phyloP scores from a whole-genome alignment of 129 eudicot species.

The Flaveria bidentis region DNA sequence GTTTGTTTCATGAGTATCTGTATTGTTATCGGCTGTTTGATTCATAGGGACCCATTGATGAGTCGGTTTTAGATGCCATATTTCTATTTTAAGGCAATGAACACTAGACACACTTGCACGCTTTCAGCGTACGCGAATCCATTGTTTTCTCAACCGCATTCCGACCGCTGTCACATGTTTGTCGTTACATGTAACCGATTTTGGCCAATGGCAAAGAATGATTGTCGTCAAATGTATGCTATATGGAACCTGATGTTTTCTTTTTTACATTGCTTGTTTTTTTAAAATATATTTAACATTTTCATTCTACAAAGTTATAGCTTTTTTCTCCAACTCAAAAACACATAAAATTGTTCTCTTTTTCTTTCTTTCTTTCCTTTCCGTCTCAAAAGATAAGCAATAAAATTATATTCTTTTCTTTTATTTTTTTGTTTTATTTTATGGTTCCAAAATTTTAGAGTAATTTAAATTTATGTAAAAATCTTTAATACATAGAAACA shows the following conservation, averaged over 20 bases:
- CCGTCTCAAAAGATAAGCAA: no score
- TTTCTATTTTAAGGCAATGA: slow-evolving; percentile 37
- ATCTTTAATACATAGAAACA: no score
- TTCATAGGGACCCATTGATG: no score
- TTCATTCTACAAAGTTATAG: neutral
- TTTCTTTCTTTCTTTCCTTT: no score
- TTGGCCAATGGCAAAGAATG: slow-evolving; percentile 6
- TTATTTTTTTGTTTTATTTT: no score
- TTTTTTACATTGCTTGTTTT: neutral
- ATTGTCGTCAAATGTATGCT: neutral
- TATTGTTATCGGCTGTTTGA: neutral
- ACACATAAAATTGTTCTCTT: no score
- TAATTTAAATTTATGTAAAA: no score
- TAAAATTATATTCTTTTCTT: no score
- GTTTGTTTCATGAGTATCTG: neutral
- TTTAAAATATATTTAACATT: neutral
- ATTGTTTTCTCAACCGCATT: neutral
- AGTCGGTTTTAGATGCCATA: neutral
- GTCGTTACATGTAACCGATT: neutral
- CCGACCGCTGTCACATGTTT: neutral
- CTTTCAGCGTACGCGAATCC: slow-evolving; percentile 11
- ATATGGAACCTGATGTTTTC: neutral
- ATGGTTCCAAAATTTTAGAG: no score
- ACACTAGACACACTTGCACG: neutral
- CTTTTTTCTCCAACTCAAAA: no score